Conservation (phyloP, 495 filamentous ascomycete genomes). For the Evernia prunastri region DNA sequence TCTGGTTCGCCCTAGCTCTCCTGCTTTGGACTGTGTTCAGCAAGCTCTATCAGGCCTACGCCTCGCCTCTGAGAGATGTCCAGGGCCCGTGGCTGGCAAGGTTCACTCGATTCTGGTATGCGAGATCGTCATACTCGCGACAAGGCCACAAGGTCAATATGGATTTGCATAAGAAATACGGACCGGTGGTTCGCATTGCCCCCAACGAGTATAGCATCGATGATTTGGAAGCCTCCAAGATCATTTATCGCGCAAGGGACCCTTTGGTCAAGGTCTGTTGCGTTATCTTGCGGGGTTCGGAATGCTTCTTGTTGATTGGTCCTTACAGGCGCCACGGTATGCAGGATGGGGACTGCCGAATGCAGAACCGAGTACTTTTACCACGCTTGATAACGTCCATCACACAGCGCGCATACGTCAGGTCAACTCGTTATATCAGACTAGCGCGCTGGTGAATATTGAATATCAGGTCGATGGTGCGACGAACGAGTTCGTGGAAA, state of each 20-base stretch:
- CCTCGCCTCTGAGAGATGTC: slow-evolving; percentile 38
- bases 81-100: slow-evolving; percentile 49
- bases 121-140: slow-evolving; percentile 38
- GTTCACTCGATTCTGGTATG: slow-evolving; percentile 52
- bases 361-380: slow-evolving; percentile 34
- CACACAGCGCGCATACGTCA: slow-evolving; percentile 8
- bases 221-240: slow-evolving; percentile 37
- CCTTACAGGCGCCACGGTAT: slow-evolving; percentile 12
- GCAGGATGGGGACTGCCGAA: slow-evolving; percentile 23
- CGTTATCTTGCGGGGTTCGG: slow-evolving; percentile 29
- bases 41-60: background rate
- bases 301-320: background rate
- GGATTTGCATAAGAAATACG: slow-evolving; percentile 37
- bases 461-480: slow-evolving; percentile 6
- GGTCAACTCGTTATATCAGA: slow-evolving; percentile 4
- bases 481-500: slow-evolving; percentile 1
- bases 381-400: slow-evolving; percentile 4
- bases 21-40: background rate
- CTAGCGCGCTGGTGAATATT: slow-evolving; percentile 4
- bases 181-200: slow-evolving; percentile 42
- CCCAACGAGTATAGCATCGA: slow-evolving; percentile 47
- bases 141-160: slow-evolving; percentile 43
- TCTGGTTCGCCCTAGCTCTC: background rate
- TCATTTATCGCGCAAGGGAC: slow-evolving; percentile 40
- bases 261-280: slow-evolving; percentile 35